Evolutionary conservation across 352 stramenopile genomes (phyloP).

Genomic region (Phytophthora brassicae): DNA sequence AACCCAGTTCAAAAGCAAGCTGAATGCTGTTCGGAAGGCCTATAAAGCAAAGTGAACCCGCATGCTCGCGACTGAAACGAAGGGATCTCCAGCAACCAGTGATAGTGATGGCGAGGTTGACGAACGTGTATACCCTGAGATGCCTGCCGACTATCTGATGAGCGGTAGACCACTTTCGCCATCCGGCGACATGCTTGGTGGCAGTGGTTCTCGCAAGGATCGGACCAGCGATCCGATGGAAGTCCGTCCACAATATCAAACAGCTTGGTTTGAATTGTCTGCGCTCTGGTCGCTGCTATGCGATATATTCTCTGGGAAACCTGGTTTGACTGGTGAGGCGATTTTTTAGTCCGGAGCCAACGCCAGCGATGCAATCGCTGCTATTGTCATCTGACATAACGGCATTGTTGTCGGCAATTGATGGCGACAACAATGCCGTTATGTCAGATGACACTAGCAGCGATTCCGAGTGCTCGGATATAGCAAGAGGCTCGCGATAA

Average conservation of each 20-base stretch:
- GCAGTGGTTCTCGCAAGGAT: no score
- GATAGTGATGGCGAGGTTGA: neutral
- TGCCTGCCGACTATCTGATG: neutral
- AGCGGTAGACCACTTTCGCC: no score
- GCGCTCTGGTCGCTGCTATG: neutral
- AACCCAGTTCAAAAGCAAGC: neutral
- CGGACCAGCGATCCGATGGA: neutral
- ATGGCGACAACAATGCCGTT: neutral
- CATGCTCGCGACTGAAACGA: neutral
- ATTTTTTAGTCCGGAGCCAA: neutral
- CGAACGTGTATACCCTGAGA: neutral
- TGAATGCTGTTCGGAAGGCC: neutral
- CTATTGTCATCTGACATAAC: no score
- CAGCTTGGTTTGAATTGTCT: neutral
- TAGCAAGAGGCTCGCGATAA: conserved; percentile 1
- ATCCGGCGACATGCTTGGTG: no score
- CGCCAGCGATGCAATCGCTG: neutral
- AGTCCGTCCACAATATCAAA: neutral
- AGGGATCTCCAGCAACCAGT: no score
- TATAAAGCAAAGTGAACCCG: neutral
- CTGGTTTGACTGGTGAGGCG: neutral
- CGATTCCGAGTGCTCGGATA: neutral
- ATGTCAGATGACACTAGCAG: neutral
- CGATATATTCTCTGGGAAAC: neutral
- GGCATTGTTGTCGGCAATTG: no score